Base-by-base conservation (phyloP, 345 rosid genomes). In the Corchorus capsularis region DNA sequence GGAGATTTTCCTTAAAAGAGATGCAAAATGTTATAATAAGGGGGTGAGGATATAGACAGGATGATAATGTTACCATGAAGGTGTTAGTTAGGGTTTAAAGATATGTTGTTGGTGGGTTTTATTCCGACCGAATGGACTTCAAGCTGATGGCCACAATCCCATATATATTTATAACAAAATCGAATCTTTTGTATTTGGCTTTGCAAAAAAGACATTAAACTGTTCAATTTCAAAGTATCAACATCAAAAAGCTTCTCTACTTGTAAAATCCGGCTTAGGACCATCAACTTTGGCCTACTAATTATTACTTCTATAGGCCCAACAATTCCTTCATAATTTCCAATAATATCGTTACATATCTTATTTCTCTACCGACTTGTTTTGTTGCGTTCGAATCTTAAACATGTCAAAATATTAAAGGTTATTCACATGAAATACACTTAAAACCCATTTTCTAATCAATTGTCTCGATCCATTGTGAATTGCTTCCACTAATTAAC, bases 221-320 rank as follows among this genome's bases (percentile, higher is more conserved):
- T 53, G 12, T 9, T 16, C 16, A 34, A 19, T 27, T 27, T 27
- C 43, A 39, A 49, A 17, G 62, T 22, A 77, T 73, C 83, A 71
- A 74, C 84, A 77, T 82, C 89, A 69, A 60, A 27, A 70, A 41
- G 55, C 75, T 69, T 80, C 79, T 70, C 79, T 70, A 62, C 73
- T 71, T 75, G 73, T 68, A 75, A 80, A 78, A 71, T 80, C 78
- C 65, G 34, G 63, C 37, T 77, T 72, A 80, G 85, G 87, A 86
- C 86, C 87, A 77, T 47, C 70, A 45, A 32, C 17, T 0, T 12
- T 69, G 85, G 19, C 85, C 88, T 80, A 75, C 86, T 69, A 84
- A 88, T 86, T 67, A 83, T 85, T 84, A 76, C 69, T 63, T 85
- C 5, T 39, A 39, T 4, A 39, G 90, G 81, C 80, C 85, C 85